Percentiles rank a stretch among this genome's conserved stretches.
phyloP scores from a whole-genome alignment of 495 filamentous ascomycete species.

The Amorphotheca resinae region DNA sequence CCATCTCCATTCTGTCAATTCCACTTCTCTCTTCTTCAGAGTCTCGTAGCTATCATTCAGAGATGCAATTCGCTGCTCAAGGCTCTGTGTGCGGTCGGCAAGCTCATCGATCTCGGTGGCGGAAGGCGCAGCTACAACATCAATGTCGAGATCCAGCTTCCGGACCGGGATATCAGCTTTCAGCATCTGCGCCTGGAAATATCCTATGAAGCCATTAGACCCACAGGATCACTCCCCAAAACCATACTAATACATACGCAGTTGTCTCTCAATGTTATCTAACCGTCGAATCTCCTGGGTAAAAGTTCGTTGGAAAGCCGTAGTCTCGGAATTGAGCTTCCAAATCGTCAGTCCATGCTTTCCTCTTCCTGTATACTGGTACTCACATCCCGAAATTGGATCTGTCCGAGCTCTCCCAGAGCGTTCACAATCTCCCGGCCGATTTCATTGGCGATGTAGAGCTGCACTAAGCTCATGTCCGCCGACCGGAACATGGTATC shows the following conservation, averaged over 20 bases:
- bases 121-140: conserved; percentile 72
- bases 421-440: conserved; percentile 95
- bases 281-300: conserved; percentile 94
- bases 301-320: conserved; percentile 92
- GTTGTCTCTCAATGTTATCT: conserved; percentile 95
- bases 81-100: conserved; percentile 75
- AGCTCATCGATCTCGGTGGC: conserved; percentile 93
- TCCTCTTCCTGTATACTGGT: not conserved
- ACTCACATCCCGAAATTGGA: conserved; percentile 94
- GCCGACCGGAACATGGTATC: conserved; percentile 98
- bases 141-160: conserved; percentile 71
- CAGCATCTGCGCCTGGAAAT: conserved; percentile 89
- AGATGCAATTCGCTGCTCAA: conserved; percentile 83
- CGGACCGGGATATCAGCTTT: conserved; percentile 75
- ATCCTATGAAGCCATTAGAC: conserved; percentile 40
- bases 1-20: conserved; percentile 96
- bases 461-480: conserved; percentile 99
- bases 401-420: conserved; percentile 84
- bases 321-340: conserved; percentile 83
- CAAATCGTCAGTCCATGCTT: conserved; percentile 16
- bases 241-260: conserved; percentile 48
- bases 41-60: conserved; percentile 97
- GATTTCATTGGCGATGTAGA: conserved; percentile 98
- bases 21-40: conserved; percentile 90
- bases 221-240: not conserved